A percentile compares a stretch with the other conserved stretches of the same genome.
Conservation (phyloP, 768 basidiomycete genomes). For the Mycena capillaripes region DNA sequence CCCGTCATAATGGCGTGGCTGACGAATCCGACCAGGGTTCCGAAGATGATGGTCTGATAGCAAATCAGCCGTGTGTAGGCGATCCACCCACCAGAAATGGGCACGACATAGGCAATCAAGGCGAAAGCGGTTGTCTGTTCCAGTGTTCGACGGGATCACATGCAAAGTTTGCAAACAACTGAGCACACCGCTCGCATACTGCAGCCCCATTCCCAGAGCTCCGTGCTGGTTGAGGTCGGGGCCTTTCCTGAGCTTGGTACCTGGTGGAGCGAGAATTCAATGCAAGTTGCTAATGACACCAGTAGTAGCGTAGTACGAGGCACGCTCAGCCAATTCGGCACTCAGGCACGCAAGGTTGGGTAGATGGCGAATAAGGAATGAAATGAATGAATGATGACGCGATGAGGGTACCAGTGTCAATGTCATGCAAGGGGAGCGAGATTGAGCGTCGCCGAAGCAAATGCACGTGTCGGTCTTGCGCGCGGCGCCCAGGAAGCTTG, state of each 20-base stretch:
- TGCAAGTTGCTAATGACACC: not conserved
- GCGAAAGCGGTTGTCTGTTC: not conserved
- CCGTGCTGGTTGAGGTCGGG: not conserved
- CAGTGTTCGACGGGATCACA: not conserved
- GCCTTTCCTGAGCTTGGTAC: constrained; percentile 4
- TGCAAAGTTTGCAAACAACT: not conserved
- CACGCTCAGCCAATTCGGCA: not conserved
- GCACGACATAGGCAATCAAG: not conserved
- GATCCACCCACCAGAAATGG: not conserved
- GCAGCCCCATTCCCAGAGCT: constrained; percentile 7
- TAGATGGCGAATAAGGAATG: too few relatives aligned
- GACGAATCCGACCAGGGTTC: not conserved
- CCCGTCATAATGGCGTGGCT: not conserved
- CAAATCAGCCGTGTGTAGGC: not conserved
- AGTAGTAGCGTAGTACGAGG: constrained; percentile 4
- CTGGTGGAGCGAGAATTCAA: not conserved
- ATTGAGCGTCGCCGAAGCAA: too few relatives aligned
- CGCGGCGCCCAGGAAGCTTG: constrained; percentile 87
- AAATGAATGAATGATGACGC: too few relatives aligned
- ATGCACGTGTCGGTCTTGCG: too few relatives aligned
- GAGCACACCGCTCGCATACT: not conserved
- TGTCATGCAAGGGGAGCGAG: too few relatives aligned
- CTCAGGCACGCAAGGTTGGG: too few relatives aligned
- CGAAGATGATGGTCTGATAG: not conserved
- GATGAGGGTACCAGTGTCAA: too few relatives aligned